Base-by-base conservation (phyloP, 164 flowering plant genomes). In the Hamamelis virginiana region DNA sequence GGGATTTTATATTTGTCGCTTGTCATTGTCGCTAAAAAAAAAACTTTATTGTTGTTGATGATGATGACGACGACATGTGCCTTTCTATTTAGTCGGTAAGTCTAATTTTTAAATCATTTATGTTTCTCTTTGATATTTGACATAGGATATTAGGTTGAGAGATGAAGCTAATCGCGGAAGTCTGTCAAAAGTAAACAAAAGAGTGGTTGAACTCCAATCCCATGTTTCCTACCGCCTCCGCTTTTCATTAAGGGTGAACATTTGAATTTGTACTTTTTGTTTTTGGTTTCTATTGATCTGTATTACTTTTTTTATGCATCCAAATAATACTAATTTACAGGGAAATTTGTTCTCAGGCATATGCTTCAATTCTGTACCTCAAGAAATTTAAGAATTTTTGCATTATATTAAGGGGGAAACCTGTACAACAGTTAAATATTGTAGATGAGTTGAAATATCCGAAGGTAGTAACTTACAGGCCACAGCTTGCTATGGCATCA, bases 331-430 rank as follows among this genome's bases (percentile, higher is more conserved):
- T 50, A 22, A 41, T 18, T 38, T 47, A 66, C 62, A 53, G n/a
- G 19, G 41, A 51, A 16, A 62, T 52, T 62, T 52, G 19, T 68
- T 15, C 64, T 52, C 81, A 95, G 99, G 99, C 89, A 56, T 92
- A 95, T 81, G 84, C 84, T 59, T 95, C 99, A 5, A 78, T 92
- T 43, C 77, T 92, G 76, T 95, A 95, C 79, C 86, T 88, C 57
- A 84, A 80, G 74, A 87, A 80, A 68, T 90, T 92, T 56, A 70
- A 81, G 21, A 83, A 92, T 67, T 95, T 92, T 75, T 62, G 69
- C 5, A 89, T 95, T 19, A 75, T 91, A 62, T 68, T 95, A 56
- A 83, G 97, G 76, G 98, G 98, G 65, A 84, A 81, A 70, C 88
- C 92, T 67, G 89, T 95, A 22, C 65, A 87, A 78, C 99, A 95